Evolutionary conservation across 345 rosid species (phyloP).

Genomic region (Melaleuca quinquenervia): DNA sequence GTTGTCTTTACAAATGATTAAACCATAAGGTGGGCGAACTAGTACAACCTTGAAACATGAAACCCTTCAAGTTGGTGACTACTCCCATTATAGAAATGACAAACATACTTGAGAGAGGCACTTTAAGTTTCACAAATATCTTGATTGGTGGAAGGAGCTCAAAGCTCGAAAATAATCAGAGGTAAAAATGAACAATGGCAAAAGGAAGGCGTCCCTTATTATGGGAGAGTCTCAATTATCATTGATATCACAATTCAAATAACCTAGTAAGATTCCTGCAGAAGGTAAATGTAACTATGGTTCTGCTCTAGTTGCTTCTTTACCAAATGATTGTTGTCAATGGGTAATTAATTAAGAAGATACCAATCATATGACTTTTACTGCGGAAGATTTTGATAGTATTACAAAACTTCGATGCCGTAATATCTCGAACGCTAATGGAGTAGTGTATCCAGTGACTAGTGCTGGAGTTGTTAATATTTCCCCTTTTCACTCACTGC

Average conservation of each 20-base stretch:
- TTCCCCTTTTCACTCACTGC: not conserved
- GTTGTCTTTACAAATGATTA: not conserved
- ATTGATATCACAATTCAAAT: too few relatives aligned
- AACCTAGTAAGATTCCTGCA: too few relatives aligned
- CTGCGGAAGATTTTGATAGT: not conserved
- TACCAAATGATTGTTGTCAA: not conserved
- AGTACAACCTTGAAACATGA: too few relatives aligned
- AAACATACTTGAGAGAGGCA: not conserved
- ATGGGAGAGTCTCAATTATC: too few relatives aligned
- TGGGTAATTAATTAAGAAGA: not conserved
- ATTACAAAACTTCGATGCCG: not conserved
- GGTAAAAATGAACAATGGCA: too few relatives aligned
- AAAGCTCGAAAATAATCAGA: not conserved
- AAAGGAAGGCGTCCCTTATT: not conserved
- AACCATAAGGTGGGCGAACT: not conserved
- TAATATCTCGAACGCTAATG: slow-evolving; percentile 1
- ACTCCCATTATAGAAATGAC: not conserved
- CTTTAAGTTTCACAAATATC: not conserved
- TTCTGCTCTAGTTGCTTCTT: too few relatives aligned
- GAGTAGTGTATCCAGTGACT: not conserved
- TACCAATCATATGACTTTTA: not conserved
- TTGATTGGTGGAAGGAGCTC: not conserved
- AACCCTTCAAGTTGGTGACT: too few relatives aligned
- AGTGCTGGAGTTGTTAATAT: not conserved
- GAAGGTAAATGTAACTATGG: too few relatives aligned